Evolutionary conservation across 495 filamentous ascomycete genomes (phyloP).

Genomic region (Daldinia grandis): DNA sequence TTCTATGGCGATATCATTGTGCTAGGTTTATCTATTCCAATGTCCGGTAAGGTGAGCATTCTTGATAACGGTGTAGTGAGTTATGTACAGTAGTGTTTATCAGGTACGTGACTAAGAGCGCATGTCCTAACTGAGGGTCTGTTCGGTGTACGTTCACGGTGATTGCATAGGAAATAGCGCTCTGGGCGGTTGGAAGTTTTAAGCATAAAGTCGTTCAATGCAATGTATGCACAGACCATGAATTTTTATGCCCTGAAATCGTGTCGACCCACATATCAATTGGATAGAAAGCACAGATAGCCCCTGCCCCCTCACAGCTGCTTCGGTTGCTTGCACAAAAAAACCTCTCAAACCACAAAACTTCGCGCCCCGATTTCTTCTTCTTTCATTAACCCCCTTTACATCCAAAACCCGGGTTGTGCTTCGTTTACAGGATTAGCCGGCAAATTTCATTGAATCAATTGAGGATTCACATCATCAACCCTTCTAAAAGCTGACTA

Average conservation of each 20-base stretch:
- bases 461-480: conserved; percentile 38
- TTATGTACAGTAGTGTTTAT: not conserved
- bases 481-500: conserved; percentile 26
- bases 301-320: conserved; percentile 24
- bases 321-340: conserved; percentile 20
- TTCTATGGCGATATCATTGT: conserved; percentile 6
- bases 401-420: conserved; percentile 45
- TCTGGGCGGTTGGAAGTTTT: conserved; percentile 19
- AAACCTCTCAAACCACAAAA: conserved; percentile 40
- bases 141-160: not conserved
- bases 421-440: conserved; percentile 50
- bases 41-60: not conserved
- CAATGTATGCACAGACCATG: conserved; percentile 45
- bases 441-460: conserved; percentile 46
- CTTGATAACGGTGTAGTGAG: conserved; percentile 3
- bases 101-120: not conserved
- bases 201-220: conserved; percentile 46
- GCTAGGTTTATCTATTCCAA: not conserved
- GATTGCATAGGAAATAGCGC: conserved; percentile 28
- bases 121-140: conserved; percentile 16
- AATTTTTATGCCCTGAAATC: conserved; percentile 38
- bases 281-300: not conserved
- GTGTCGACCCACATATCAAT: not conserved
- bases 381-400: conserved; percentile 50
- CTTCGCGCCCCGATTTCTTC: conserved; percentile 40